Base-by-base conservation (phyloP, 352 stramenopile species). In the Phytophthora cryptogea region DNA sequence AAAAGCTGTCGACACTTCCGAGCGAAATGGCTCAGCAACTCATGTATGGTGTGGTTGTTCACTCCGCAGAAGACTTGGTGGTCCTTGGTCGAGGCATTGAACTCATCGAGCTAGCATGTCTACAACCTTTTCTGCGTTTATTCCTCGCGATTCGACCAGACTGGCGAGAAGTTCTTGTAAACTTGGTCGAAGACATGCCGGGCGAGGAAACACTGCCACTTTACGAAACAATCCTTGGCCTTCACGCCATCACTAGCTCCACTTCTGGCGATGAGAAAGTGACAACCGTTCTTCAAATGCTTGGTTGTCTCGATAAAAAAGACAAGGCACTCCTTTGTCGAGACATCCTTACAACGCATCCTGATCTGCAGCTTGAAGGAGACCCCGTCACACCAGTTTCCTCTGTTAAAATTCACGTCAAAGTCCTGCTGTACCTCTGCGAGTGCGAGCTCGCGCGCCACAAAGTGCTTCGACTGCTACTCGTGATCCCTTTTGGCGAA, bases 391-490 rank as follows among this genome's bases (percentile, higher is more conserved):
- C 11, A 7, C 26, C 23, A 6, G 5, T 41, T 23, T 45, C 58
- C 10, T 49, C 48, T 9, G 54, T 50, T 13, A 37, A 59, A 46
- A 32, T 61, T 23, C 49, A 75, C 52, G 62, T 63, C 0, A 69
- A 66, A 11, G 32, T 89, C 8, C 17, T 90, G 17, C 47, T 66
- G 20, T 89, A 82, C 35, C 52, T 90, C 2, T 83, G 72, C 16
- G 63, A 78, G 5, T 76, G 60, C 35, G 64, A 76, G 8, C 49
- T 71, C 6, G 60, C 68, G 5, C 62, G 64, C 2, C 81, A 81
- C 63, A 83, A 89, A 50, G 63, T 66, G 2, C 66, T 90, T 43
- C 76, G 69, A 10, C 66, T 90, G 9, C 56, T 89, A 0, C 64
- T 69, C 5, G 50, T 61, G 7, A 85, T 84, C 10, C 67, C 71